Conservation (phyloP, 2,329 filamentous ascomycete genomes). For the Aureobasidium melanogenum region DNA sequence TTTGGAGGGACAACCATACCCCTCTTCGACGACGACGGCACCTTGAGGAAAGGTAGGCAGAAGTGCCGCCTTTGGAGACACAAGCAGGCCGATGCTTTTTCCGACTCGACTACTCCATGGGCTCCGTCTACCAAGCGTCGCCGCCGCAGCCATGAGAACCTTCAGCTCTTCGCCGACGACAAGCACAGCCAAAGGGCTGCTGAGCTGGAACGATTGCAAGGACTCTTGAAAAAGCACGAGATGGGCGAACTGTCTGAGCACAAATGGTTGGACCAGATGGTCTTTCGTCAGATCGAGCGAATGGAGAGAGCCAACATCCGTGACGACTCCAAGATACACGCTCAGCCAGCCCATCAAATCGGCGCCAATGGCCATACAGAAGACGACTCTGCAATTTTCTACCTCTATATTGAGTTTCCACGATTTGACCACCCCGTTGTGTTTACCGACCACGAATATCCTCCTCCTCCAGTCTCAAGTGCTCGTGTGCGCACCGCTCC, state of each 20-base stretch:
- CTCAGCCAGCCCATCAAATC: neutral
- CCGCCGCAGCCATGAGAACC: slow-evolving; percentile 41
- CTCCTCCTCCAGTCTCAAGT: slow-evolving; percentile 71
- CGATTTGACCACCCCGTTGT: slow-evolving; percentile 94
- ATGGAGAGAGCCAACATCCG: slow-evolving; percentile 32
- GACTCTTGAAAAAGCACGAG: slow-evolving; percentile 92
- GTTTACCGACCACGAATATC: slow-evolving; percentile 90
- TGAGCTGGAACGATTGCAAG: slow-evolving; percentile 83
- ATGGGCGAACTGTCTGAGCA: slow-evolving; percentile 92
- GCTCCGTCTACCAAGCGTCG: slow-evolving; percentile 46
- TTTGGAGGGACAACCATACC: slow-evolving; percentile 90
- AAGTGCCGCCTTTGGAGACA: slow-evolving; percentile 81
- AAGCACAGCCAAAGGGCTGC: slow-evolving; percentile 36
- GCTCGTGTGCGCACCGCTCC: slow-evolving; percentile 46
- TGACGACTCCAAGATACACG: slow-evolving; percentile 21
- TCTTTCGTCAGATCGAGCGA: slow-evolving; percentile 84
- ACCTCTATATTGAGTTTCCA: slow-evolving; percentile 82
- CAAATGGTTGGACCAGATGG: slow-evolving; percentile 91
- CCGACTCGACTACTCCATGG: slow-evolving; percentile 70
- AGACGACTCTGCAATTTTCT: slow-evolving; percentile 56
- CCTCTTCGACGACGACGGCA: slow-evolving; percentile 88
- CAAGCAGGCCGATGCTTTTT: slow-evolving; percentile 75
- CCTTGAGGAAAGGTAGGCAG: slow-evolving; percentile 82
- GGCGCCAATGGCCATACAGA: slow-evolving; percentile 32
- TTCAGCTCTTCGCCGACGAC: slow-evolving; percentile 47